phyloP scores from a whole-genome alignment of 2,329 filamentous ascomycete genomes.

The Xylariaceae sp. region DNA sequence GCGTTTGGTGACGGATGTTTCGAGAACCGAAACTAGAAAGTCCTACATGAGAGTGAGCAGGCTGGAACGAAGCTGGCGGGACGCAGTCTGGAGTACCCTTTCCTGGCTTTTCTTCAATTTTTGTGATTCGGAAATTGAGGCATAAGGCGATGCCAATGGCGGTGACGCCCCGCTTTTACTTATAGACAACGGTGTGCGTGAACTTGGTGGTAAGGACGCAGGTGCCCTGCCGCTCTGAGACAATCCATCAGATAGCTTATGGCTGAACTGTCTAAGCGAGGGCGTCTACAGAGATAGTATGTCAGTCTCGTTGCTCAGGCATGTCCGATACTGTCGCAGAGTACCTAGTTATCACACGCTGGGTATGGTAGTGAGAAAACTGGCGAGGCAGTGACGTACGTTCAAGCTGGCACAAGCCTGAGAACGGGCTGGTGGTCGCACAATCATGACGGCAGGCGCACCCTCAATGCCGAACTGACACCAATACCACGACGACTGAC shows the following conservation, averaged over 20 bases:
- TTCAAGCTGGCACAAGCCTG: slow-evolving; percentile 35
- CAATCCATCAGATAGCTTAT: slow-evolving; percentile 15
- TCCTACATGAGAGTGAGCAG: slow-evolving; percentile 49
- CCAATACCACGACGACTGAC: neutral
- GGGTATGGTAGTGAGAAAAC: neutral
- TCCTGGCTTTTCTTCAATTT: slow-evolving; percentile 46
- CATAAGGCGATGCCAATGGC: slow-evolving; percentile 31
- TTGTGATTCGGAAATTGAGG: slow-evolving; percentile 41
- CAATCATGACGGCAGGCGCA: slow-evolving; percentile 35
- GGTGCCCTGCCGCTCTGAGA: slow-evolving; percentile 18
- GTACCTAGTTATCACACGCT: neutral
- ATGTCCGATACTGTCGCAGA: slow-evolving; percentile 5
- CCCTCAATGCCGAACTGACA: slow-evolving; percentile 8
- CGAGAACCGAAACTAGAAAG: slow-evolving; percentile 80
- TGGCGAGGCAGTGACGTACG: slow-evolving; percentile 26
- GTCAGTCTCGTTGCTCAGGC: slow-evolving; percentile 11
- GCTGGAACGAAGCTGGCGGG: neutral
- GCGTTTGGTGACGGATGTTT: slow-evolving; percentile 84
- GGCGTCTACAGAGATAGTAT: neutral
- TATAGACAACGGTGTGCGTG: slow-evolving; percentile 22
- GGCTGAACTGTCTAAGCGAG: slow-evolving; percentile 17
- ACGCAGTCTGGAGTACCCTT: slow-evolving; percentile 35
- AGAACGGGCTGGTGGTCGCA: slow-evolving; percentile 37
- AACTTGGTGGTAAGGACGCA: slow-evolving; percentile 15
- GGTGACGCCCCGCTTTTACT: slow-evolving; percentile 25